Evolutionary conservation across 352 stramenopile genomes (phyloP).

Genomic region (Globisporangium echinulatum): DNA sequence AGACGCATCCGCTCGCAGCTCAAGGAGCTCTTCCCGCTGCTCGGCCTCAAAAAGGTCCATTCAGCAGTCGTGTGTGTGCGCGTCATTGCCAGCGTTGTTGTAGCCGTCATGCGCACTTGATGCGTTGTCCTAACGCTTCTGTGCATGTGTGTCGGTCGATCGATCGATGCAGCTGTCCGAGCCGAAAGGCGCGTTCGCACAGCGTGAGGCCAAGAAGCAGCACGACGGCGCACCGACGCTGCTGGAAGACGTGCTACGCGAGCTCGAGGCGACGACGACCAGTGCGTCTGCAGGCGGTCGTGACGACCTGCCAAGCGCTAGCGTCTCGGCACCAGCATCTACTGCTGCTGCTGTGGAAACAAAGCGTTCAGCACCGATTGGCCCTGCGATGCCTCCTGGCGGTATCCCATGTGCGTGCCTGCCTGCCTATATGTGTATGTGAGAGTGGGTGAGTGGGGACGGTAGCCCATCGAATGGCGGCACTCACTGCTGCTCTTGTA

Average conservation of each 20-base stretch:
- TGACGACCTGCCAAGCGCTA: too few species aligned
- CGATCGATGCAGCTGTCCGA: slow-evolving; percentile 26
- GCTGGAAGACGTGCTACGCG: slow-evolving; percentile 37
- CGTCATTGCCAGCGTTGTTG: too few species aligned
- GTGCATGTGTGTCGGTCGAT: too few species aligned
- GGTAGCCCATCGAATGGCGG: not conserved
- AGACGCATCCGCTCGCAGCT: slow-evolving; percentile 55
- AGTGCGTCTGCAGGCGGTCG: not conserved
- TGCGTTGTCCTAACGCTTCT: too few species aligned
- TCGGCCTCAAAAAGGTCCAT: slow-evolving; percentile 56
- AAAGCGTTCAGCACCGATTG: slow-evolving; percentile 32
- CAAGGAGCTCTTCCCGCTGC: slow-evolving; percentile 58
- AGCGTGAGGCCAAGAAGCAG: slow-evolving; percentile 10
- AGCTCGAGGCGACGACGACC: slow-evolving; percentile 34
- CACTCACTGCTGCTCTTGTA: not conserved
- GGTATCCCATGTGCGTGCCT: slow-evolving; percentile 1
- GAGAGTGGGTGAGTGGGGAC: too few species aligned
- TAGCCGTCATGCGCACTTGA: too few species aligned
- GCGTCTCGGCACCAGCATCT: not conserved
- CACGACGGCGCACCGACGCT: slow-evolving; percentile 20
- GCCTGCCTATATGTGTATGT: not conserved
- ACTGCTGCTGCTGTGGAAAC: not conserved
- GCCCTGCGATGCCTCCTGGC: slow-evolving; percentile 37
- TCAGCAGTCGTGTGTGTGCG: too few species aligned
- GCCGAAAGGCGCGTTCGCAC: slow-evolving; percentile 50